Evolutionary conservation across 139 green algal species (phyloP).

Genomic region (Closterium sp.): DNA sequence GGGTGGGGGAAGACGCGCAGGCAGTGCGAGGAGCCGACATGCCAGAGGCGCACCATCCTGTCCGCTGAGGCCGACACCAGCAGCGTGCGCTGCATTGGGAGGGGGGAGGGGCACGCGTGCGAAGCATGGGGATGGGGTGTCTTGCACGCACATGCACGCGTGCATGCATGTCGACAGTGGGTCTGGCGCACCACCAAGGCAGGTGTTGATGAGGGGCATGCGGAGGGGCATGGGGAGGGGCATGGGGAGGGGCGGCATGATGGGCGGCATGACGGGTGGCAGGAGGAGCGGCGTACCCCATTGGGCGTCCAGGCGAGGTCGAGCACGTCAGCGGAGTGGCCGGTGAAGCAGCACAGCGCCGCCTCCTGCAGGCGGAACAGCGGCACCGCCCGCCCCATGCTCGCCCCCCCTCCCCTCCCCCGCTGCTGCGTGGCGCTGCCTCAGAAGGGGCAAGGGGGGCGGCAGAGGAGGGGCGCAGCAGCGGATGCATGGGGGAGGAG

Average conservation of each 20-base stretch:
- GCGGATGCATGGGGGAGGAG: not conserved
- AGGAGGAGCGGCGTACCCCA: not conserved
- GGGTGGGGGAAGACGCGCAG: slow-evolving; percentile 58
- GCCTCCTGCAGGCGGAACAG: slow-evolving; percentile 13
- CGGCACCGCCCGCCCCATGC: not conserved
- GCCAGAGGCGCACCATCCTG: slow-evolving; percentile 87
- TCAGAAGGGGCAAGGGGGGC: not conserved
- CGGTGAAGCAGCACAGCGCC: slow-evolving; percentile 19
- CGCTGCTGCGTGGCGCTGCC: not conserved
- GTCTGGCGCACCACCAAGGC: not conserved
- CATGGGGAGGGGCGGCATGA: too few species aligned
- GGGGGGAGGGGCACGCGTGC: not conserved
- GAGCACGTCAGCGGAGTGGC: slow-evolving; percentile 75
- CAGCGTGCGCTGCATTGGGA: slow-evolving; percentile 42
- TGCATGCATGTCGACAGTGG: not conserved
- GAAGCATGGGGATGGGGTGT: not conserved
- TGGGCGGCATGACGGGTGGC: too few species aligned
- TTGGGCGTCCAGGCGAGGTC: slow-evolving; percentile 76
- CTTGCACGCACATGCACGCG: not conserved
- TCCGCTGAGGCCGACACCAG: slow-evolving; percentile 83
- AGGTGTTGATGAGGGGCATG: not conserved
- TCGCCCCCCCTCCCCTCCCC: not conserved
- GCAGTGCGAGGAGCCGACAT: slow-evolving; percentile 66
- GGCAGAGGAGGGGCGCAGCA: not conserved
- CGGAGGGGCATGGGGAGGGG: too few species aligned